Conservation (phyloP, 2,329 filamentous ascomycete species). For the Claviceps africana region DNA sequence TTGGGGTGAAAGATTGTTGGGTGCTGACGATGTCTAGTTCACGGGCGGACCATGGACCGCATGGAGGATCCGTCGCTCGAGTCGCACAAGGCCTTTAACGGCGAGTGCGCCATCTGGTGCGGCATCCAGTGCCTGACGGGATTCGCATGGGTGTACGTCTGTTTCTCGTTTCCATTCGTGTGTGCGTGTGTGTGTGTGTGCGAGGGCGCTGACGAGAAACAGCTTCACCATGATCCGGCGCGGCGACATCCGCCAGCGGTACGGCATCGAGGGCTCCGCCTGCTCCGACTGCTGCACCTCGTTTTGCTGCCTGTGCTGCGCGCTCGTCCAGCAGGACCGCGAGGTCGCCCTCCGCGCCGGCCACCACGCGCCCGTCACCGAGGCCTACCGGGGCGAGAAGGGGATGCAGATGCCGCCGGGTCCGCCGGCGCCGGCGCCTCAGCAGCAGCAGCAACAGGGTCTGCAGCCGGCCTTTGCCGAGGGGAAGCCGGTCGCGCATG, state of each 20-base stretch:
- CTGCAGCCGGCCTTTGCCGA: neutral
- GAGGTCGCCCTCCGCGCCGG: conserved; percentile 26
- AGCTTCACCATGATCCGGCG: conserved; percentile 39
- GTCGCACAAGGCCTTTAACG: conserved; percentile 25
- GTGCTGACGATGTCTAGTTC: conserved; percentile 16
- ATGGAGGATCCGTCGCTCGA: conserved; percentile 29
- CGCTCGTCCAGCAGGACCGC: conserved; percentile 43
- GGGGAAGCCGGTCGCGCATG: neutral
- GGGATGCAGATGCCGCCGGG: conserved; percentile 22
- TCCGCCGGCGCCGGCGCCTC: neutral
- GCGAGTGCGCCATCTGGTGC: conserved; percentile 27
- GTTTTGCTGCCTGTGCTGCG: conserved; percentile 43
- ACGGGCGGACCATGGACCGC: conserved; percentile 30
- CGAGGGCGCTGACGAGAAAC: too few species aligned
- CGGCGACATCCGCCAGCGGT: conserved; percentile 36
- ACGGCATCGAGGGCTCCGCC: conserved; percentile 36
- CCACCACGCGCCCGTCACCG: conserved; percentile 14
- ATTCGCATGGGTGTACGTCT: conserved; percentile 29
- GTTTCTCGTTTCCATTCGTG: neutral
- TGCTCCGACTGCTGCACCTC: conserved; percentile 35
- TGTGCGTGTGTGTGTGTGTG: too few species aligned
- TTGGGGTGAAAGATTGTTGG: too few species aligned
- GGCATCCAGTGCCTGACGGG: conserved; percentile 25
- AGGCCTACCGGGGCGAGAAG: conserved; percentile 24
- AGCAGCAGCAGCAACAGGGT: neutral